Conservation (phyloP, 163 green algal species). For the Volvox carteri region DNA sequence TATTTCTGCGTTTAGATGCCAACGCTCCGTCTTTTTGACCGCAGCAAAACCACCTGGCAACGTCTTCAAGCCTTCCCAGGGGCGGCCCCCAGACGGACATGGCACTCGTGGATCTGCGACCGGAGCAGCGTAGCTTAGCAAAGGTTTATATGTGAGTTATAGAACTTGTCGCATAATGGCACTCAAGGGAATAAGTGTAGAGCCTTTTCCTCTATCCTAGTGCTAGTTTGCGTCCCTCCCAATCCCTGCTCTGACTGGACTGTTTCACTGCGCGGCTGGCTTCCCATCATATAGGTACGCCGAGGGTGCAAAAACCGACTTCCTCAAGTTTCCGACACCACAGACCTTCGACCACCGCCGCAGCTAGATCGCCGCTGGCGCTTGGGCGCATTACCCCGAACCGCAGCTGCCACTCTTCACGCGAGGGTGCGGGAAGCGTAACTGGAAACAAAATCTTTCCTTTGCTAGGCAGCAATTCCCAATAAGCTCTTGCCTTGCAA, state of each 20-base stretch:
- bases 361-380: background rate
- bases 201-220: no score
- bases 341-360: conserved; percentile 55
- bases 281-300: conserved; percentile 22
- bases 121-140: conserved; percentile 37
- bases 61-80: background rate
- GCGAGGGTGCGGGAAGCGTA: no score
- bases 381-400: no score
- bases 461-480: no score
- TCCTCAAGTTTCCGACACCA: conserved; percentile 50
- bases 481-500: no score
- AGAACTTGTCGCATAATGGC: background rate
- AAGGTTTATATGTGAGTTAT: conserved; percentile 42
- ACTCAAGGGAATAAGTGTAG: no score
- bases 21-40: background rate
- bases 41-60: conserved; percentile 46
- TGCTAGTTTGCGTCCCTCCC: no score
- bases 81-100: conserved; percentile 51
- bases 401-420: no score
- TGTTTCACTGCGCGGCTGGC: background rate
- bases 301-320: conserved; percentile 26
- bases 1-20: no score
- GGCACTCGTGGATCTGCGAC: conserved; percentile 57
- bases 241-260: no score
- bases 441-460: no score